A percentile compares a stretch with the other conserved stretches of the same genome.
Conservation (phyloP, 2,329 filamentous ascomycete genomes). For the Apiospora saccharicola region DNA sequence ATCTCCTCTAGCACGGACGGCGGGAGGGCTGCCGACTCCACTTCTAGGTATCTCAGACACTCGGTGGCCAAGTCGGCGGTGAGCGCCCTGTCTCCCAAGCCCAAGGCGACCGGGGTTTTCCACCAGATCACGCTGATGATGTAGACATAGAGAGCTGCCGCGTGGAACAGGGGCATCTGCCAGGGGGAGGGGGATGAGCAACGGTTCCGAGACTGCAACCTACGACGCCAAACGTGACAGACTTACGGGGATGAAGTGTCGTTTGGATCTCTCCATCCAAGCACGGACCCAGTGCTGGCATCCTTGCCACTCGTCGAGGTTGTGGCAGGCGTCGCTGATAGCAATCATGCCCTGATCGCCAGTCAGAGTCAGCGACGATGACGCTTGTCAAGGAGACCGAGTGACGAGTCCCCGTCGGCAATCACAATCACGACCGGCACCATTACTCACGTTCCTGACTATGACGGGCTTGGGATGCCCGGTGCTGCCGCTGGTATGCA, state of each 20-base stretch:
- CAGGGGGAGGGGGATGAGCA: no score
- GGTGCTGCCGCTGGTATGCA: no score
- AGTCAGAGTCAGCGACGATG: no score
- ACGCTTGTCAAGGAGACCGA: no score
- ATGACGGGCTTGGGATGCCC: no score
- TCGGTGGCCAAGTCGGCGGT: constrained; percentile 44
- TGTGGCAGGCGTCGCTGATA: constrained; percentile 40
- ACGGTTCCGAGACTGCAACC: not conserved
- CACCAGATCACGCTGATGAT: constrained; percentile 41
- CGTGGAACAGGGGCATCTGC: constrained; percentile 50
- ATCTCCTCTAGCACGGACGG: constrained; percentile 54
- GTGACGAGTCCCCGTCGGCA: no score
- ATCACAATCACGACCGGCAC: no score
- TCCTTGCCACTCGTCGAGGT: constrained; percentile 22
- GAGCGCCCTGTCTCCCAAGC: constrained; percentile 43
- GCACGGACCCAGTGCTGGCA: not conserved
- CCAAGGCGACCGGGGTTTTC: constrained; percentile 38
- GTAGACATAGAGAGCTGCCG: constrained; percentile 42
- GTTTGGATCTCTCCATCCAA: not conserved
- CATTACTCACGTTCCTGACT: no score
- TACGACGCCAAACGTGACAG: not conserved
- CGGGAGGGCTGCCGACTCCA: constrained; percentile 43
- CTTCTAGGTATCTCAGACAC: constrained; percentile 39
- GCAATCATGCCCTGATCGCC: constrained; percentile 44
- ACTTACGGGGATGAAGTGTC: not conserved